Evolutionary conservation across 345 rosid genomes (phyloP), one percentile per base, ranked within the genome.

Genomic region (Xanthoceras sorbifolium): DNA sequence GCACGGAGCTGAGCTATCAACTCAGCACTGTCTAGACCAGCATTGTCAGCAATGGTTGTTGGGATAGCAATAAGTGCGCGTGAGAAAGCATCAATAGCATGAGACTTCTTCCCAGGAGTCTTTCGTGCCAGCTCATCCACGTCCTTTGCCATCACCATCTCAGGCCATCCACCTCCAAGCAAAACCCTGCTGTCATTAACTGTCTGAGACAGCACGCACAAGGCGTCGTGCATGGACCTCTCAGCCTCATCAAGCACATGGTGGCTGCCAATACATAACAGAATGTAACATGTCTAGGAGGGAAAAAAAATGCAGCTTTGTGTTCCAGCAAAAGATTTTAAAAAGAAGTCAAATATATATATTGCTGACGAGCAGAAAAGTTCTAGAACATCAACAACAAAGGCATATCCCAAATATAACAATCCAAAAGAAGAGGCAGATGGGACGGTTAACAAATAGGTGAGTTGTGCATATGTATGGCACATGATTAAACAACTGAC

Each of bases 91-190:
- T 96, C 99, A 31, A 93, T 91, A 11, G 99, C 99, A 84, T 86
- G 99, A 2, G 99, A 92, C 81, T 85, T 96, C 85, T 96, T 96
- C 83, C 99, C 99, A 55, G 99, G 93, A 48, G 99, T 93, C 78
- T 86, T 90, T 3, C 95, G 89, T 57, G 99, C 99, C 66, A 96
- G 89, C 84, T 93, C 94, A 82, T 96, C 97, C 57, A 96, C 99
- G 72, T 87, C 99, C 88, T 91, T 93, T 17, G 99, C 97, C 99
- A 92, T 96, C 64, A 92, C 87, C 99, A 96, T 93, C 92, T 96
- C 99, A 22, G 99, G 99, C 98, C 99, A 96, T 78, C 99, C 99
- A 73, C 99, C 99, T 73, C 99, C 99, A 34, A 92, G 92, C 76
- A 96, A 79, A 29, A 96, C 98, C 81, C 99, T 85, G 71, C 89